Evolutionary conservation across 23 red algal species (phyloP).

Genomic region (Cyanidioschyzon merolae): DNA sequence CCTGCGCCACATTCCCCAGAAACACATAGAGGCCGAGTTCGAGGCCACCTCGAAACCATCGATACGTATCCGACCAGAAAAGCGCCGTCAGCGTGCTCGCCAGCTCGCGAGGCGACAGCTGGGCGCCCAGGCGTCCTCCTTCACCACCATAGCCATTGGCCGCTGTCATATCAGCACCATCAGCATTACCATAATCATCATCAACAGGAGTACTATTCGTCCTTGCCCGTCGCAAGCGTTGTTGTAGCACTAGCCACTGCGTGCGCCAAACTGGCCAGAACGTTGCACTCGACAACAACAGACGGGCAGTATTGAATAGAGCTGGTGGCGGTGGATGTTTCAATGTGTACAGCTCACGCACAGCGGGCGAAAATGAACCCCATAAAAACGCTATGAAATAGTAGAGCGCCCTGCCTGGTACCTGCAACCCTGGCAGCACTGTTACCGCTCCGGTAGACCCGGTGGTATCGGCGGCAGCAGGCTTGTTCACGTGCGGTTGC

Average conservation of each 20-base stretch:
- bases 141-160: too few species aligned
- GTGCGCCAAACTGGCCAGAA: constrained; percentile 30
- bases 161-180: not conserved
- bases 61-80: not conserved
- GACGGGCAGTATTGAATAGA: constrained; percentile 86
- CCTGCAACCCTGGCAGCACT: not conserved
- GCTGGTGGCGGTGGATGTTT: constrained; percentile 50
- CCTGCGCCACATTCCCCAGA: constrained; percentile 76
- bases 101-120: too few species aligned
- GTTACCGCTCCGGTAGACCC: not conserved
- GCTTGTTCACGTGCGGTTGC: too few species aligned
- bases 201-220: not conserved
- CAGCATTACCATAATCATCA: not conserved
- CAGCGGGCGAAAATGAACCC: constrained; percentile 80
- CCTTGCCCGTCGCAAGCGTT: not conserved
- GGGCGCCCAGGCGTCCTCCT: too few species aligned
- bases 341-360: constrained; percentile 57
- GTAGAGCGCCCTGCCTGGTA: constrained; percentile 28
- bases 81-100: not conserved
- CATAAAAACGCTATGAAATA: constrained; percentile 58
- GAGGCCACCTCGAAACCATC: constrained; percentile 37
- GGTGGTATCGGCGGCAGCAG: not conserved
- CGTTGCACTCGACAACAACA: constrained; percentile 46
- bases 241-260: constrained; percentile 2
- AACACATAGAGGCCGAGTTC: constrained; percentile 87